These are phyloP conservation scores for Mollisia scopiformis DNA, from an alignment of 2,329 filamentous ascomycete species.

Conservation along the genomic window DNA sequence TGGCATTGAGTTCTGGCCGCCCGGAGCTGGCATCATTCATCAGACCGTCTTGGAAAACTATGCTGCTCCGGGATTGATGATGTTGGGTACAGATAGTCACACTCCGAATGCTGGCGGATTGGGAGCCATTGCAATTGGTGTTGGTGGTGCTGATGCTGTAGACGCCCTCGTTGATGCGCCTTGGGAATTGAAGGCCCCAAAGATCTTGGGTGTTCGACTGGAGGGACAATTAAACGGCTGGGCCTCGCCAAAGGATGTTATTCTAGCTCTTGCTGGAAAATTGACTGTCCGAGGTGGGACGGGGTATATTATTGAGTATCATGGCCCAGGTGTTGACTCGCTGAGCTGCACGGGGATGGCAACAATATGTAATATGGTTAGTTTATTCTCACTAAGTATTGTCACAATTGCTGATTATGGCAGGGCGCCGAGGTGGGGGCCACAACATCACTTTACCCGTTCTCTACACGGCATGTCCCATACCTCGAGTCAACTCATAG, in stretches of 20 bases:
- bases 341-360: constrained; percentile 93
- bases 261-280: constrained; percentile 84
- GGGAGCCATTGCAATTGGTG: constrained; percentile 92
- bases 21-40: constrained; percentile 93
- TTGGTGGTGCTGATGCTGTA: constrained; percentile 95
- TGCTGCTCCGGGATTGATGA: constrained; percentile 87
- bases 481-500: constrained; percentile 88
- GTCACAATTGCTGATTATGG: no score
- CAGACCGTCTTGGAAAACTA: constrained; percentile 99
- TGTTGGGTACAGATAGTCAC: constrained; percentile 97
- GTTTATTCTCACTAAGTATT: background rate
- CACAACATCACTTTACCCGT: constrained; percentile 78
- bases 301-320: constrained; percentile 93
- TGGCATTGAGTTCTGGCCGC: constrained; percentile 95
- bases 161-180: constrained; percentile 95
- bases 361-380: constrained; percentile 70
- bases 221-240: constrained; percentile 85
- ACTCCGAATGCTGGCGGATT: constrained; percentile 97
- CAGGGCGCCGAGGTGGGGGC: constrained; percentile 87
- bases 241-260: constrained; percentile 95
- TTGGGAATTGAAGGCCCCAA: constrained; percentile 96
- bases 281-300: constrained; percentile 94
- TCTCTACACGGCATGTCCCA: constrained; percentile 78
- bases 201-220: constrained; percentile 83
- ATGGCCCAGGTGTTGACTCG: constrained; percentile 85